A percentile compares a stretch with the other conserved stretches of the same genome.
Evolutionary conservation across 2,329 filamentous ascomycete species (phyloP).

Genomic region (Didymella segeticola): DNA sequence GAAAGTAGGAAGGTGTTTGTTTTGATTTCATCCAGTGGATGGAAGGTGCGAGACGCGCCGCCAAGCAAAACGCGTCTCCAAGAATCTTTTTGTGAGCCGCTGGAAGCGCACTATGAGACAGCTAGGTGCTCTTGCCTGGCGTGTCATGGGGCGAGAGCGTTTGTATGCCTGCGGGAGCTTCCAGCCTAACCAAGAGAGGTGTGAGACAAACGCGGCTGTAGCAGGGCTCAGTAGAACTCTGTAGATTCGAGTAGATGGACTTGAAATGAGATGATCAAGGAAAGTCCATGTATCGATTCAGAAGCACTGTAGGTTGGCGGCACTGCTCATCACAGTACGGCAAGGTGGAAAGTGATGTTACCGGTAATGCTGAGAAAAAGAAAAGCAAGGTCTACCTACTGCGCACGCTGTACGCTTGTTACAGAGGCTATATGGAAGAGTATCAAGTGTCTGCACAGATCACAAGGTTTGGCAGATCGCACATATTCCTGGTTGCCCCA

Average conservation of each 20-base stretch:
- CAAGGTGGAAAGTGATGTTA: too few relatives aligned
- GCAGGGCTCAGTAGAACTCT: too few relatives aligned
- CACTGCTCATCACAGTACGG: too few relatives aligned
- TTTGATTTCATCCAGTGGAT: background rate
- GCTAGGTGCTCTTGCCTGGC: background rate
- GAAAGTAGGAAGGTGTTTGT: background rate
- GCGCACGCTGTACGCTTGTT: too few relatives aligned
- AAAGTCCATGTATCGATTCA: too few relatives aligned
- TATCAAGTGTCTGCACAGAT: too few relatives aligned
- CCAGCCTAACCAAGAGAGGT: background rate
- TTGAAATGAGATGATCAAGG: background rate
- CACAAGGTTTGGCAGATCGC: background rate
- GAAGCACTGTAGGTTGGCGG: too few relatives aligned
- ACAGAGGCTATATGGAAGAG: too few relatives aligned
- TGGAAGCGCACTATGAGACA: background rate
- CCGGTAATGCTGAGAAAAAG: too few relatives aligned
- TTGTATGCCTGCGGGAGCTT: background rate
- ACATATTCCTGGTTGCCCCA: background rate
- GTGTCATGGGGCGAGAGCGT: background rate
- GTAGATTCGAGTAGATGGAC: background rate
- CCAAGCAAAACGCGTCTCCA: constrained; percentile 2
- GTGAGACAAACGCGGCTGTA: constrained; percentile 9
- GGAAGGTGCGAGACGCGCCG: constrained; percentile 5
- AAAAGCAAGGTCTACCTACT: too few relatives aligned
- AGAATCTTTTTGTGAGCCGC: background rate